Evolutionary conservation across 805 yeast genomes (phyloP).

Genomic region (Candida hispaniensis): DNA sequence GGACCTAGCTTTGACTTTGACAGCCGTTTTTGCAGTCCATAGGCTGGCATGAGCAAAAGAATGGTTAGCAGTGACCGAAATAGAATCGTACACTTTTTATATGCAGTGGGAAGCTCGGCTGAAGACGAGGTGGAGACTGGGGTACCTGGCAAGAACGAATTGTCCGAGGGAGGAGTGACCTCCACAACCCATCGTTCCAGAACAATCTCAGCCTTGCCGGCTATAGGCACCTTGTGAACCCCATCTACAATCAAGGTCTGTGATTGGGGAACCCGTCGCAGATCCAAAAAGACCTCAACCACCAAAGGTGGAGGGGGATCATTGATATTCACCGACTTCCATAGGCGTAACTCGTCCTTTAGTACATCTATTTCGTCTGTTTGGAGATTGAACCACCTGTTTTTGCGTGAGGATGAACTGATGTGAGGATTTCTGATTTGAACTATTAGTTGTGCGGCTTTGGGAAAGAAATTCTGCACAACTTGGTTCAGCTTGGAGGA

Average conservation of each 20-base stretch:
- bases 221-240: constrained; percentile 39
- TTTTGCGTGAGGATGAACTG: constrained; percentile 22
- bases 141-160: too few relatives aligned
- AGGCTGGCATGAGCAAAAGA: constrained; percentile 60
- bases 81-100: constrained; percentile 62
- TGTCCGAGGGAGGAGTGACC: constrained; percentile 14
- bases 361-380: constrained; percentile 30
- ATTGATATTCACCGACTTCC: constrained; percentile 38
- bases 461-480: constrained; percentile 32
- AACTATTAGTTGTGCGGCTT: constrained; percentile 31
- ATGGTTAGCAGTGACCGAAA: constrained; percentile 65
- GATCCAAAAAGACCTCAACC: constrained; percentile 69
- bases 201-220: constrained; percentile 71
- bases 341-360: constrained; percentile 50
- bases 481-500: constrained; percentile 25
- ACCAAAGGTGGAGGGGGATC: constrained; percentile 64
- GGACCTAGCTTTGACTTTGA: constrained; percentile 32
- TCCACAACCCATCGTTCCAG: constrained; percentile 90
- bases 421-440: constrained; percentile 19
- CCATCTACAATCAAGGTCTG: constrained; percentile 53
- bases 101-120: constrained; percentile 52
- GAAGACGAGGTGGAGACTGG: constrained; percentile 16
- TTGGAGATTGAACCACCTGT: constrained; percentile 33
- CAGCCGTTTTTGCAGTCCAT: constrained; percentile 42
- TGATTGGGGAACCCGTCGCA: constrained; percentile 43